These are phyloP conservation scores for Homolaphlyctis polyrhiza DNA, from an alignment of 371 early-diverging fungal species.

Conservation along the genomic window DNA sequence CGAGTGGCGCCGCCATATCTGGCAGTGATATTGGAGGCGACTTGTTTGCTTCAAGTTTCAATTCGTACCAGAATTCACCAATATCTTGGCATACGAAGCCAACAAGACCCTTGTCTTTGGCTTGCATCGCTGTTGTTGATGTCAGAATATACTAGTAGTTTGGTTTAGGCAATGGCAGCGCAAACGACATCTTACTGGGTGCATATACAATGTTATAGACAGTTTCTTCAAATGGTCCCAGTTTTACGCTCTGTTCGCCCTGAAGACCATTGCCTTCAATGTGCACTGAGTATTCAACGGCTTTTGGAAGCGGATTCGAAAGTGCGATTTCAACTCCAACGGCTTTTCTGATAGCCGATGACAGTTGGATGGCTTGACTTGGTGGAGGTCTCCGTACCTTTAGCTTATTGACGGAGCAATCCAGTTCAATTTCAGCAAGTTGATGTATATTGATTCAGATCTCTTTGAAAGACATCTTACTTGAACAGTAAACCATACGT, in stretches of 20 bases:
- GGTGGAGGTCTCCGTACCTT: constrained; percentile 21
- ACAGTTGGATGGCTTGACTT: constrained; percentile 18
- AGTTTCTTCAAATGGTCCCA: constrained; percentile 14
- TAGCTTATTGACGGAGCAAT: constrained; percentile 12
- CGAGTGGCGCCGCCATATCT: constrained; percentile 28
- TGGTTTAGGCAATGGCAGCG: background rate
- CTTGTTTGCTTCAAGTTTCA: constrained; percentile 29
- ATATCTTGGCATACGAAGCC: constrained; percentile 4
- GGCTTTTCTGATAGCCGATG: constrained; percentile 19
- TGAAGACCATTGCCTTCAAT: constrained; percentile 23
- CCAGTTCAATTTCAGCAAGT: too few relatives aligned
- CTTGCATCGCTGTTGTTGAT: background rate
- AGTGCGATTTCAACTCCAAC: constrained; percentile 23
- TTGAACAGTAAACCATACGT: constrained; percentile 31
- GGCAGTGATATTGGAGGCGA: constrained; percentile 23
- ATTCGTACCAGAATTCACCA: constrained; percentile 42
- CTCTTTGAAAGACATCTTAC: constrained; percentile 3
- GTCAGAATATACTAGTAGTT: background rate
- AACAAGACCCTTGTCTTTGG: background rate
- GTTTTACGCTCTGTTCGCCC: constrained; percentile 9
- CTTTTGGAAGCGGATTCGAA: constrained; percentile 23
- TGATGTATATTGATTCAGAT: too few relatives aligned
- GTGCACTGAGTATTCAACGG: constrained; percentile 14
- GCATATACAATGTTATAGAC: constrained; percentile 22
- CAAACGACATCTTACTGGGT: constrained; percentile 17